Percentiles rank a stretch among this genome's conserved stretches.
Conservation (phyloP, 2,329 filamentous ascomycete species). For the Verticillium longisporum region DNA sequence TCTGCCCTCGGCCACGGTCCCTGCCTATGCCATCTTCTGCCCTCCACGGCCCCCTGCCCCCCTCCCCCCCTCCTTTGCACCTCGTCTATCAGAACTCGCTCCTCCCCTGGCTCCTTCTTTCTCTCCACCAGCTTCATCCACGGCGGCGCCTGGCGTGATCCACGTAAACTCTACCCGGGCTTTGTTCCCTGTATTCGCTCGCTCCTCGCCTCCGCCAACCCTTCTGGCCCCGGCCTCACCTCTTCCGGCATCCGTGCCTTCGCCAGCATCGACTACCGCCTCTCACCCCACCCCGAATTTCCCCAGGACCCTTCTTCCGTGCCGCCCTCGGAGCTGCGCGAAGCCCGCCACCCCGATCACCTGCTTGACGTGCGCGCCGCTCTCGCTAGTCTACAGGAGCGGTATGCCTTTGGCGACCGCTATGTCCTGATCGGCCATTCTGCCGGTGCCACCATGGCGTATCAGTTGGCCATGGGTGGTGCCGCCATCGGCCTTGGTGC, state of each 20-base stretch:
- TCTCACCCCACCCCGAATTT: constrained; percentile 43
- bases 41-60: background rate
- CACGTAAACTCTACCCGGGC: constrained; percentile 36
- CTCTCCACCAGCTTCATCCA: constrained; percentile 42
- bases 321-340: constrained; percentile 23
- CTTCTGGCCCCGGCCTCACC: constrained; percentile 9
- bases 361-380: constrained; percentile 49
- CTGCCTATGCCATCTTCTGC: no score
- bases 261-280: constrained; percentile 57
- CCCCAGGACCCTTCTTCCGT: constrained; percentile 23
- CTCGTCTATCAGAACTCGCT: background rate
- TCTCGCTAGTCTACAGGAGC: constrained; percentile 37
- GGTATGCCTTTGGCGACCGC: constrained; percentile 35
- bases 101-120: background rate
- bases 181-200: constrained; percentile 37
- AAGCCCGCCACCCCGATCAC: constrained; percentile 52
- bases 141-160: constrained; percentile 59
- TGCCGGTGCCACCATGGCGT: constrained; percentile 56
- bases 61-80: background rate
- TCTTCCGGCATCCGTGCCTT: constrained; percentile 46
- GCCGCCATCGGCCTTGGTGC: constrained; percentile 13
- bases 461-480: constrained; percentile 49
- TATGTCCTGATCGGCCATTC: constrained; percentile 58
- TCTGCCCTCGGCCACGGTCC: no score
- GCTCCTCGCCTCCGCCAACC: constrained; percentile 24